Conservation (phyloP, 805 yeast species). For the Candida chilensis region DNA sequence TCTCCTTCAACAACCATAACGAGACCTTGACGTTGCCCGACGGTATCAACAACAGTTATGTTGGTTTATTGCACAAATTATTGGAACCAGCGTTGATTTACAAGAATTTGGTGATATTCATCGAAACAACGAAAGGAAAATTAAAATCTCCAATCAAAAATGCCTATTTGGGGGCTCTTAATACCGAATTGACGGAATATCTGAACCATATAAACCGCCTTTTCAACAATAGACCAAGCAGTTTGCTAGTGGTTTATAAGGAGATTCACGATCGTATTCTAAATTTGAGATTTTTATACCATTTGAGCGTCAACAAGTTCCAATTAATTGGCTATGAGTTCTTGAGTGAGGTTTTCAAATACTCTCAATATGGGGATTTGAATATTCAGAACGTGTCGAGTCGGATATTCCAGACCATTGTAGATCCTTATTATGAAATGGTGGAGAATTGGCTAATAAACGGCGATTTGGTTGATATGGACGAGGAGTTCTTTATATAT, state of each 20-base stretch:
- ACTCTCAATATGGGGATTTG: conserved; percentile 57
- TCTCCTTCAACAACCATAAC: conserved; percentile 28
- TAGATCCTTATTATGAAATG: conserved; percentile 52
- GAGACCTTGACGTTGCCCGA: conserved; percentile 34
- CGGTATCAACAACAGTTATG: conserved; percentile 43
- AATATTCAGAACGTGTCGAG: conserved; percentile 32
- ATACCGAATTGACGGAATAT: conserved; percentile 23
- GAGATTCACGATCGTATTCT: conserved; percentile 40
- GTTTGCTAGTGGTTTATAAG: conserved; percentile 25
- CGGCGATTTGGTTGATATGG: conserved; percentile 51
- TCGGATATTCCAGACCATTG: conserved; percentile 32
- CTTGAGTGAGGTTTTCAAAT: conserved; percentile 39
- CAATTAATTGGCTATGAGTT: conserved; percentile 36
- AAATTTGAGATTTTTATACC: conserved; percentile 48
- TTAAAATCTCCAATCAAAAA: conserved; percentile 46
- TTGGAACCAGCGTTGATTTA: conserved; percentile 71
- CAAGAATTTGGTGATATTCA: conserved; percentile 25
- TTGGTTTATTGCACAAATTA: conserved; percentile 44
- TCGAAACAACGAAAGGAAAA: conserved; percentile 15
- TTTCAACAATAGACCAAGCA: conserved; percentile 14
- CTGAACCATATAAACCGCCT: conserved; percentile 22
- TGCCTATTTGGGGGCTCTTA: conserved; percentile 47
- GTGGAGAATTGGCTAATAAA: conserved; percentile 58
- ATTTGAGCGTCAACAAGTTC: conserved; percentile 25
- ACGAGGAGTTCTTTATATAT: conserved; percentile 54